A percentile compares a stretch with the other conserved stretches of the same genome.
These are phyloP conservation scores for Cephalotrichum gorgonifer DNA, from an alignment of 2,329 filamentous ascomycete genomes.

Conservation along the genomic window DNA sequence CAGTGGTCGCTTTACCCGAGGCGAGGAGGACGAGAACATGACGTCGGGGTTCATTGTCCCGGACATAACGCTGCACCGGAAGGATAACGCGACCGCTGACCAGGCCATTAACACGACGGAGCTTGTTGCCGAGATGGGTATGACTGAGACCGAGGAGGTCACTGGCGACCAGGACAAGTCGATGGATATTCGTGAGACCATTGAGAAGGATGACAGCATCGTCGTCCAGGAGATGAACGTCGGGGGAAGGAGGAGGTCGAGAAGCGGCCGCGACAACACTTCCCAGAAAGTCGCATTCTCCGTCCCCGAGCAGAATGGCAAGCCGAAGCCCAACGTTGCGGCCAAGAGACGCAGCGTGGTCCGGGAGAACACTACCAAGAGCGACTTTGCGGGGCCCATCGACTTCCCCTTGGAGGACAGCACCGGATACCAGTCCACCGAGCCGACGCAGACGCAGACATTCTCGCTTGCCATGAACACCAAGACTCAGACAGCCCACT, in stretches of 20 bases:
- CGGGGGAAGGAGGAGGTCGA: slow-evolving; percentile 11
- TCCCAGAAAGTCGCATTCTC: slow-evolving; percentile 30
- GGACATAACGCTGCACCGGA: slow-evolving; percentile 43
- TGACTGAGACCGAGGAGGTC: slow-evolving; percentile 21
- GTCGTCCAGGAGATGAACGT: not conserved
- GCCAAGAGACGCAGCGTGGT: slow-evolving; percentile 25
- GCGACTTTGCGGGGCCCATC: slow-evolving; percentile 6
- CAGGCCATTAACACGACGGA: slow-evolving; percentile 25
- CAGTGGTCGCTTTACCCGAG: slow-evolving; percentile 11
- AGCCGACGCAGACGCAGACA: slow-evolving; percentile 7
- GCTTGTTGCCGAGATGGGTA: slow-evolving; percentile 17
- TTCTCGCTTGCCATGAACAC: not conserved
- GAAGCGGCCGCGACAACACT: slow-evolving; percentile 7
- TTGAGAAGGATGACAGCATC: slow-evolving; percentile 8
- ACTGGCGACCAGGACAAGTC: slow-evolving; percentile 15
- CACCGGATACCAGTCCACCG: slow-evolving; percentile 12
- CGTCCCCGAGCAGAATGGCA: slow-evolving; percentile 21
- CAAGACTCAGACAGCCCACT: not conserved
- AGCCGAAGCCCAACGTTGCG: slow-evolving; percentile 17
- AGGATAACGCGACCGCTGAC: slow-evolving; percentile 23
- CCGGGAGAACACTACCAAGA: slow-evolving; percentile 10
- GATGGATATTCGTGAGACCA: slow-evolving; percentile 8
- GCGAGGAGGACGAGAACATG: slow-evolving; percentile 38
- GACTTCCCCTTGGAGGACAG: slow-evolving; percentile 12
- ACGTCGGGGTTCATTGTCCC: slow-evolving; percentile 49